Evolutionary conservation across 805 yeast genomes (phyloP), one percentile per base, ranked within the genome.

Genomic region (Metschnikowia koreensis): DNA sequence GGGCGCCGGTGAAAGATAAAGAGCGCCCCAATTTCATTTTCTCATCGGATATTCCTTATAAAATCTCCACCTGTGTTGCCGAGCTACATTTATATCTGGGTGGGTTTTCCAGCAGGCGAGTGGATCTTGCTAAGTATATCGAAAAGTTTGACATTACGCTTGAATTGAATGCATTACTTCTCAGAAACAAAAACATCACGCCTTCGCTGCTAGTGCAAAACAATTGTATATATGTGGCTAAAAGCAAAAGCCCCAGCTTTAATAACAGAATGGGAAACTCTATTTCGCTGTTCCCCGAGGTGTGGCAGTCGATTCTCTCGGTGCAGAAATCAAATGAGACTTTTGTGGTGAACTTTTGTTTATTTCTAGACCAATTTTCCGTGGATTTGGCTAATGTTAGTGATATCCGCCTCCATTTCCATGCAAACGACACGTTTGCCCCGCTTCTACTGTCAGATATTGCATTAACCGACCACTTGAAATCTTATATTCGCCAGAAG

Each of bases 1-100:
- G 57, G 34, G 40, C 43, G 1, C 52, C 52, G 36, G 54, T 41
- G 38, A 57, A 58, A 38, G 77, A 74, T 56, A 60, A 66, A 6
- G 60, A 65, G 41, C 66, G 66, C 52, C 79, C 78, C 34, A 72
- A 70, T 55, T 66, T 72, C 47, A 58, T 74, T 17, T 71, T 69
- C 52, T 65, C 71, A 3, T 71, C 76, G 7, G 70, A 74, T 51
- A 68, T 74, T 11, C 65, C 67, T 0, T 60, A 58, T 28, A 63
- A 64, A 46, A 47, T 59, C 16, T 47, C 60, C 43, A 44, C 39
- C 13, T 59, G 61, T 29, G 62, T 67, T 26, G 49, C 57, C 9
- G 56, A 58, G 38, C 47, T 50, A 36, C 55, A 54, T 38, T 38
- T 51, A 15, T 55, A 46, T 48, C 54, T 33, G 26, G 55, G 52